Base-by-base conservation (phyloP, 2,329 filamentous ascomycete genomes). In the Ophiosphaerella narmari region DNA sequence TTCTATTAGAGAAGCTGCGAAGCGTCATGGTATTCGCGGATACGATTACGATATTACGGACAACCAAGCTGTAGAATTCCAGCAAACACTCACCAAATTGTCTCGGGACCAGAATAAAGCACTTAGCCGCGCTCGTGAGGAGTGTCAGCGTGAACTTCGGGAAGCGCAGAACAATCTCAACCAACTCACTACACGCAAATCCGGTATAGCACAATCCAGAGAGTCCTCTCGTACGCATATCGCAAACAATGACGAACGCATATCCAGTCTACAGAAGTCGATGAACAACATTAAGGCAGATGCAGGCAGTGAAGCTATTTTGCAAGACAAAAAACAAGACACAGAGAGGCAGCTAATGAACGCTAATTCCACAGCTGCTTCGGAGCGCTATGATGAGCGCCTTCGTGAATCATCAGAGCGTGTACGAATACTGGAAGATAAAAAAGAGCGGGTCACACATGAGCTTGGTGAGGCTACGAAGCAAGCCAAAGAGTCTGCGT, bases 381-480 rank as follows among this genome's bases (percentile, higher is more conserved):
- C 75, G 14, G 82, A 85, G 9, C 82, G 85, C 11, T 90, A 87
- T 78, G 91, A 96, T 54, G 77, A 78, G 24, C 85, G 88, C 55
- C 80, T 96, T 16, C 81, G 86, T 39, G 77, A 84, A 29, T 83
- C 86, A 44, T 87, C 90, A 43, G 74, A 78, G 12, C 82, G 85
- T 55, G 77, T 95, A 9, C 83, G 84, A 54, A 79, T 82, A 37
- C 75, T 95, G 1, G 91, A 97, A 63, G 84, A 82, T 16, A 85
- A 88, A 62, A 87, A 83, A 51, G 85, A 89, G 32, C 85, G 81
- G 59, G 80, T 97, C 24, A 87, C 88, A 38, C 78, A 82, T n/a
- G 93, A 97, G 67, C 82, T 97, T 32, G 82, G 91, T 7, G 88
- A 95, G 63, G 90, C 88, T 50, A 96, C 89, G 2, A 86, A 87